phyloP scores from a whole-genome alignment of 768 basidiomycete species.

The Leccinum broughii region DNA sequence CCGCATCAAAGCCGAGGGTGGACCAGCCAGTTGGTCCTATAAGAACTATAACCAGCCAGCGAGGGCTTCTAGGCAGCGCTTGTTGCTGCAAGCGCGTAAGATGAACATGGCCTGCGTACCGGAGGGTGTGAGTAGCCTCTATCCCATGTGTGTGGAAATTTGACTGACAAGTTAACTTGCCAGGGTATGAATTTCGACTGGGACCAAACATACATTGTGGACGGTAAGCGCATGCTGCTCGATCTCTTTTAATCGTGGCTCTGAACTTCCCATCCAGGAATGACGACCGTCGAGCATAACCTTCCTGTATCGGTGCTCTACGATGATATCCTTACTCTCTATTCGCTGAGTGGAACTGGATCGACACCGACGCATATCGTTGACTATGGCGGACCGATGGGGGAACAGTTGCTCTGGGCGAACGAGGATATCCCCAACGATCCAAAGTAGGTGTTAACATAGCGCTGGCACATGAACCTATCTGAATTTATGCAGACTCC shows the following conservation, averaged over 20 bases:
- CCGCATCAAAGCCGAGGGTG: constrained; percentile 72
- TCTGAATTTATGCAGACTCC: constrained; percentile 46
- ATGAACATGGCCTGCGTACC: constrained; percentile 71
- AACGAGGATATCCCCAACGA: constrained; percentile 63
- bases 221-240: constrained; percentile 50
- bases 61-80: constrained; percentile 65
- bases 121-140: constrained; percentile 57
- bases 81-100: constrained; percentile 60
- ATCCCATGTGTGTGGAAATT: background rate
- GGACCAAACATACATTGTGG: constrained; percentile 76
- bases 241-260: background rate
- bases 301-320: constrained; percentile 64
- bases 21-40: constrained; percentile 68
- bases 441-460: constrained; percentile 50
- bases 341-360: constrained; percentile 66
- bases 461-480: background rate
- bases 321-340: constrained; percentile 66
- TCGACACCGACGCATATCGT: constrained; percentile 75
- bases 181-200: constrained; percentile 76
- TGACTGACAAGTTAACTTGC: background rate
- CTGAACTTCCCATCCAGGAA: constrained; percentile 42
- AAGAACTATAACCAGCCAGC: constrained; percentile 79
- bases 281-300: constrained; percentile 76
- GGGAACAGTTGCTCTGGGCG: constrained; percentile 72
- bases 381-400: constrained; percentile 71